Conservation (phyloP, 352 stramenopile species). For the Peronospora farinosa region DNA sequence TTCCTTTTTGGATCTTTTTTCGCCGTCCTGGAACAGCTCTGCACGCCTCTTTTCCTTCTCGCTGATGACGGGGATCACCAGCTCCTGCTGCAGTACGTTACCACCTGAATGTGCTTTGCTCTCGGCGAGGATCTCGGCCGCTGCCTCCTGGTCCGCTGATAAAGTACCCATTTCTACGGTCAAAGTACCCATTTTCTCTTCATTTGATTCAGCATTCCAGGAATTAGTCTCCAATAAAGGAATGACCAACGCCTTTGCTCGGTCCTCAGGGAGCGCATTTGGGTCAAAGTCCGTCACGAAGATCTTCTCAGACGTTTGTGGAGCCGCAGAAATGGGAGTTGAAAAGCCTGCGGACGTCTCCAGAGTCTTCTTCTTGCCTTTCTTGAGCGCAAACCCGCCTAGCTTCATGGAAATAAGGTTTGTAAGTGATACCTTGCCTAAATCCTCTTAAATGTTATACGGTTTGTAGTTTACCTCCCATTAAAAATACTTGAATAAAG, state of each 20-base stretch:
- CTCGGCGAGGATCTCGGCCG: constrained; percentile 36
- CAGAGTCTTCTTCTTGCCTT: constrained; percentile 40
- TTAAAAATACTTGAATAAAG: no score
- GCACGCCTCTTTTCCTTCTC: constrained; percentile 20
- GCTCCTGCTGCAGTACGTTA: constrained; percentile 10
- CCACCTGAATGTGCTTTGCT: constrained; percentile 2
- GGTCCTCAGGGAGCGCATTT: constrained; percentile 26
- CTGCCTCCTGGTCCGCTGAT: constrained; percentile 36
- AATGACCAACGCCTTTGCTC: constrained; percentile 51
- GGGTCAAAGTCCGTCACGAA: constrained; percentile 77
- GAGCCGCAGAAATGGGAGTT: constrained; percentile 3
- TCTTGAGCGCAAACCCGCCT: constrained; percentile 66
- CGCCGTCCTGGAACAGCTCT: constrained; percentile 35
- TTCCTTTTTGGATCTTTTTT: constrained; percentile 13
- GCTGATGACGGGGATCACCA: constrained; percentile 55
- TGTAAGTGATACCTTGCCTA: not conserved
- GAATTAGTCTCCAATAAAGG: constrained; percentile 57
- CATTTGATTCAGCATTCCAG: constrained; percentile 25
- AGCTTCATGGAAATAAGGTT: constrained; percentile 41
- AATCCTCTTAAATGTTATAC: not conserved
- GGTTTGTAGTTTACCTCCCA: no score
- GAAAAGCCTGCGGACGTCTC: constrained; percentile 28
- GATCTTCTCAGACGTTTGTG: constrained; percentile 34
- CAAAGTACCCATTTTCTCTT: not conserved
- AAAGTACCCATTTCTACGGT: constrained; percentile 8